Percentiles rank a stretch among this genome's conserved stretches.
Evolutionary conservation across 2,329 filamentous ascomycete species (phyloP).

Genomic region (Neofusicoccum kwambonambiense): DNA sequence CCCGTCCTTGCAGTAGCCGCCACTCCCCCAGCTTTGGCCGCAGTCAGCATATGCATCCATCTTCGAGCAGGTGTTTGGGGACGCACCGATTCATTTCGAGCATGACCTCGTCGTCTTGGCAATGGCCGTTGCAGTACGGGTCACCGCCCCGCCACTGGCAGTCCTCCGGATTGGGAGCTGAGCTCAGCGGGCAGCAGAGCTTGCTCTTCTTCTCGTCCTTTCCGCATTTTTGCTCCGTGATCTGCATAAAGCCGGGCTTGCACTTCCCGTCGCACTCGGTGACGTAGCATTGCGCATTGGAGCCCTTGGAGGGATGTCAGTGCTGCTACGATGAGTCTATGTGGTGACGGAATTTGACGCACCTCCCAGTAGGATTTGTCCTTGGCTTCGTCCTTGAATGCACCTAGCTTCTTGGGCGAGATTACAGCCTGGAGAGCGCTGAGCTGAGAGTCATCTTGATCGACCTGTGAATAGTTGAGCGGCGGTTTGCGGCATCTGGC

Average conservation of each 20-base stretch:
- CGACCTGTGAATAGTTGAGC: neutral
- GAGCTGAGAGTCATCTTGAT: neutral
- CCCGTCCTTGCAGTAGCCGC: neutral
- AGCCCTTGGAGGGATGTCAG: neutral
- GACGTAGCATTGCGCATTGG: constrained; percentile 29
- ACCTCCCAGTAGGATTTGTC: constrained; percentile 20
- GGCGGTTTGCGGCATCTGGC: too few relatives aligned
- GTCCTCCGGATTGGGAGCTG: constrained; percentile 28
- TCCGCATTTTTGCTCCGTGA: constrained; percentile 31
- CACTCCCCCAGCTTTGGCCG: neutral
- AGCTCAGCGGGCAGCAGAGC: constrained; percentile 15
- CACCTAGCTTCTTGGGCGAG: neutral
- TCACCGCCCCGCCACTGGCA: constrained; percentile 35
- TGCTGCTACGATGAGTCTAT: too few relatives aligned
- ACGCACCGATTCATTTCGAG: neutral
- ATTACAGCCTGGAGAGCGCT: neutral
- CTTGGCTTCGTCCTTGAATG: constrained; percentile 11
- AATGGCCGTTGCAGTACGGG: constrained; percentile 14
- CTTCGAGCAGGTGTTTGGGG: too few relatives aligned
- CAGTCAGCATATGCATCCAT: too few relatives aligned
- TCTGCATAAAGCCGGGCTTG: constrained; percentile 29
- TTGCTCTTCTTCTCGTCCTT: constrained; percentile 20
- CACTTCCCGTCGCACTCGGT: constrained; percentile 31
- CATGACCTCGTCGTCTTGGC: neutral
- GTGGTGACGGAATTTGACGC: too few relatives aligned